phyloP scores from a whole-genome alignment of 495 filamentous ascomycete genomes.

The Haplographium delicatum region DNA sequence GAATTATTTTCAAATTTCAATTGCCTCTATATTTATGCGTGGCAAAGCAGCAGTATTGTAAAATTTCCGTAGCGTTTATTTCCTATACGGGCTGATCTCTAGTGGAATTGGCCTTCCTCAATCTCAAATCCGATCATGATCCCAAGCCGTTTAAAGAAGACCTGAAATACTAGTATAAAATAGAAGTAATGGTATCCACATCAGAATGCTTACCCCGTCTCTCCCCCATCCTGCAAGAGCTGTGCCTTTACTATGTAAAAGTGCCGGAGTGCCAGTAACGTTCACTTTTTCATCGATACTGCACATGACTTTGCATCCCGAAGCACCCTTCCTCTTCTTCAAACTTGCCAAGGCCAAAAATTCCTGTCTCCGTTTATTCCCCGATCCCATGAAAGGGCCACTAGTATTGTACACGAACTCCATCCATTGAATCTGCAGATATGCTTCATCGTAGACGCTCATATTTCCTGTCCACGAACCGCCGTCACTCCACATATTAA shows the following conservation, averaged over 20 bases:
- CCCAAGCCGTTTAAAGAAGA: too few relatives aligned
- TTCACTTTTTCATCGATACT: slow-evolving; percentile 42
- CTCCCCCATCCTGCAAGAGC: background rate
- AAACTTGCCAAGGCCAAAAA: background rate
- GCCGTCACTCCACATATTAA: slow-evolving; percentile 77
- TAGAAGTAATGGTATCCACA: slow-evolving; percentile 15
- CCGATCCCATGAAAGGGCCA: slow-evolving; percentile 22
- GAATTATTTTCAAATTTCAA: too few relatives aligned
- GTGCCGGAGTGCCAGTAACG: slow-evolving; percentile 35
- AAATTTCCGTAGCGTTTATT: too few relatives aligned
- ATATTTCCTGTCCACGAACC: slow-evolving; percentile 71
- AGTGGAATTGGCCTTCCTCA: too few relatives aligned
- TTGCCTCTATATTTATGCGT: too few relatives aligned
- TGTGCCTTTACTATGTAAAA: slow-evolving; percentile 34
- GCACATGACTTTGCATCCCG: slow-evolving; percentile 38
- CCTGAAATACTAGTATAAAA: too few relatives aligned
- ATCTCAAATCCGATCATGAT: too few relatives aligned
- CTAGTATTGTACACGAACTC: slow-evolving; percentile 64
- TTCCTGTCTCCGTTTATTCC: slow-evolving; percentile 6
- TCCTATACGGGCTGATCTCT: too few relatives aligned
- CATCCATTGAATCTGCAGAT: slow-evolving; percentile 68
- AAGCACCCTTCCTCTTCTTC: slow-evolving; percentile 14
- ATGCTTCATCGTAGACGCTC: slow-evolving; percentile 50
- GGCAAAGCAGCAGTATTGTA: too few relatives aligned
- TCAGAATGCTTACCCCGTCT: slow-evolving; percentile 5